Evolutionary conservation across 495 filamentous ascomycete genomes (phyloP).

Genomic region (Hypoxylon lienhwacheense): DNA sequence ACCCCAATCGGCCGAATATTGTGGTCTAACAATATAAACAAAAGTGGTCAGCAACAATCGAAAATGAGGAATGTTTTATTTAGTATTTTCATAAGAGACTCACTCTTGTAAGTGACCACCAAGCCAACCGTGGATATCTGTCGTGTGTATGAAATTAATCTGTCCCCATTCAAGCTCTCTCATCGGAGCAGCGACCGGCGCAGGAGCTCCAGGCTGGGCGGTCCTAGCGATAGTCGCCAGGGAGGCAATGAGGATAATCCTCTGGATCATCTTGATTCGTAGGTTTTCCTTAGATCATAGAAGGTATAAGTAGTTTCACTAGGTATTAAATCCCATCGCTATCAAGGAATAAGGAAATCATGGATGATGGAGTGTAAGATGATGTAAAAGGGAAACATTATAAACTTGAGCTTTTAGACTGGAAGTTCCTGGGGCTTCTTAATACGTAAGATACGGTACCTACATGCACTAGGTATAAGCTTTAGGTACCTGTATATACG

Average conservation of each 20-base stretch:
- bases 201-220: slow-evolving; percentile 77
- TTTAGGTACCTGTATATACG: no score
- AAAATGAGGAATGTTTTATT: neutral
- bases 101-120: slow-evolving; percentile 91
- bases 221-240: slow-evolving; percentile 47
- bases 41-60: slow-evolving; percentile 35
- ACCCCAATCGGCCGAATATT: slow-evolving; percentile 94
- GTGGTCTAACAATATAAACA: slow-evolving; percentile 55
- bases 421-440: no score
- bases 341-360: slow-evolving; percentile 7
- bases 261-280: slow-evolving; percentile 31
- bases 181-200: slow-evolving; percentile 78
- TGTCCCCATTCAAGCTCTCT: slow-evolving; percentile 85
- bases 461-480: no score
- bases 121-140: slow-evolving; percentile 95
- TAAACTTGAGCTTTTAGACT: no score
- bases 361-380: slow-evolving; percentile 1
- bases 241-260: slow-evolving; percentile 29
- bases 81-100: slow-evolving; percentile 12
- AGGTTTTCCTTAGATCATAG: neutral
- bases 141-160: slow-evolving; percentile 92
- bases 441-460: no score
- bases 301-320: no score
- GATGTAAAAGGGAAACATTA: slow-evolving; percentile 7
- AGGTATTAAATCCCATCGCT: no score